Conservation (phyloP, 129 eudicot genomes). For the Apium graveolens region DNA sequence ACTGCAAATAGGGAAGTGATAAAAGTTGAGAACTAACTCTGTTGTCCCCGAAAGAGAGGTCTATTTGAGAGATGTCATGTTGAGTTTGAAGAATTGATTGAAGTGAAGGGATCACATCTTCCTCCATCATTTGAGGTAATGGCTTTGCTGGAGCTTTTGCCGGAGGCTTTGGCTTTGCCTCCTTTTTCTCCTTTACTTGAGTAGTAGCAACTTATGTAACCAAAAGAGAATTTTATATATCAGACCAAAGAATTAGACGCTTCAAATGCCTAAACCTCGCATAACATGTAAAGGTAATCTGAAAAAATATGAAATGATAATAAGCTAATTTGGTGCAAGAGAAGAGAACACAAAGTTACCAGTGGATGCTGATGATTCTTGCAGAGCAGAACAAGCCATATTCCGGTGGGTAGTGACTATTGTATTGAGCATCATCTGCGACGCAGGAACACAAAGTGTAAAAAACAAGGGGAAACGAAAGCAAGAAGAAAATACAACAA, state of each 20-base stretch:
- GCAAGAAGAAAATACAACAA: not conserved
- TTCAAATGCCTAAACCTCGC: not conserved
- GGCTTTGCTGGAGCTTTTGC: constrained; percentile 62
- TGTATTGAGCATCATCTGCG: constrained; percentile 40
- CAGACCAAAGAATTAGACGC: not conserved
- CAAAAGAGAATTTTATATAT: constrained; percentile 1
- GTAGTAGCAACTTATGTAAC: constrained; percentile 38
- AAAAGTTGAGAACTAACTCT: constrained; percentile 31
- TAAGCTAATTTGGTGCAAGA: not conserved
- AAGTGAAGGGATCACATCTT: constrained; percentile 77
- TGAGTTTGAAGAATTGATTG: constrained; percentile 54
- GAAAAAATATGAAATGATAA: not conserved
- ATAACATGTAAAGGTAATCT: not conserved
- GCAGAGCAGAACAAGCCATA: constrained; percentile 52
- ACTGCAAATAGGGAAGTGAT: not conserved
- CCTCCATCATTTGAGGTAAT: constrained; percentile 76
- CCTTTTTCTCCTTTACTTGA: constrained; percentile 49
- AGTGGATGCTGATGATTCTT: constrained; percentile 66
- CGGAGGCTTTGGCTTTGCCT: constrained; percentile 39
- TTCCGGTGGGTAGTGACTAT: constrained; percentile 24
- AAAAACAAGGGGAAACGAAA: too few relatives aligned
- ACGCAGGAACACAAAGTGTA: not conserved
- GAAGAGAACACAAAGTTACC: constrained; percentile 27
- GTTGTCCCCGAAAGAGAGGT: constrained; percentile 52
- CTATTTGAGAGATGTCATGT: constrained; percentile 51